Evolutionary conservation across 2,329 filamentous ascomycete genomes (phyloP).

Genomic region (Rasamsonia emersonii): DNA sequence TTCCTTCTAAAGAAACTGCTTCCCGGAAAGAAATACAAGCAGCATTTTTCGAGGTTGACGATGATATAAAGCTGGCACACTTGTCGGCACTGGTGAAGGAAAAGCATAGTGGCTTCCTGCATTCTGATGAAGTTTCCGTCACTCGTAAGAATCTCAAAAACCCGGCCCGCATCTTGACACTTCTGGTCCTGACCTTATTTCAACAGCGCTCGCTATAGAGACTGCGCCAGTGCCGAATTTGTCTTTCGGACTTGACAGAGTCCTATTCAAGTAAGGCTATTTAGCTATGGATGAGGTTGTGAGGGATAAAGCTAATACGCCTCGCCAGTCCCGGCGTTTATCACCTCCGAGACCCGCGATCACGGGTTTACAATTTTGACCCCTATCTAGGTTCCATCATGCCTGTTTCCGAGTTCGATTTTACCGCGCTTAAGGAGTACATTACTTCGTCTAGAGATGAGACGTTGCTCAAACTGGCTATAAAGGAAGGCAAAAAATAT

Average conservation of each 20-base stretch:
- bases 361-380: slow-evolving; percentile 91
- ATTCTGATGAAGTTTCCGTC: slow-evolving; percentile 3
- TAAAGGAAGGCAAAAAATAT: slow-evolving; percentile 63
- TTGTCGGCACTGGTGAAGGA: neutral
- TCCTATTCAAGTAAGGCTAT: slow-evolving; percentile 69
- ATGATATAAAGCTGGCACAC: neutral
- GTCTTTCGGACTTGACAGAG: slow-evolving; percentile 69
- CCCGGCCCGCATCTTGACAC: neutral
- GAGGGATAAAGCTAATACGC: slow-evolving; percentile 4
- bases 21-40: neutral
- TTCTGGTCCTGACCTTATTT: slow-evolving; percentile 5
- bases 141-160: slow-evolving; percentile 9
- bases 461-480: slow-evolving; percentile 60
- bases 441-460: slow-evolving; percentile 83
- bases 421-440: slow-evolving; percentile 74
- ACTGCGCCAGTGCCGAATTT: slow-evolving; percentile 54
- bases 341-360: slow-evolving; percentile 77
- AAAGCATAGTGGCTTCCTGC: neutral
- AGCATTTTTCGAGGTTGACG: neutral
- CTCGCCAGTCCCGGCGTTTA: slow-evolving; percentile 64
- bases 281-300: neutral
- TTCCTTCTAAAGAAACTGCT: neutral
- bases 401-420: slow-evolving; percentile 89
- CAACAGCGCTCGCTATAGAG: slow-evolving; percentile 31
- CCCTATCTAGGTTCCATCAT: slow-evolving; percentile 89